Base-by-base conservation (phyloP, 2,329 filamentous ascomycete genomes). In the Colletotrichum gigasporum region DNA sequence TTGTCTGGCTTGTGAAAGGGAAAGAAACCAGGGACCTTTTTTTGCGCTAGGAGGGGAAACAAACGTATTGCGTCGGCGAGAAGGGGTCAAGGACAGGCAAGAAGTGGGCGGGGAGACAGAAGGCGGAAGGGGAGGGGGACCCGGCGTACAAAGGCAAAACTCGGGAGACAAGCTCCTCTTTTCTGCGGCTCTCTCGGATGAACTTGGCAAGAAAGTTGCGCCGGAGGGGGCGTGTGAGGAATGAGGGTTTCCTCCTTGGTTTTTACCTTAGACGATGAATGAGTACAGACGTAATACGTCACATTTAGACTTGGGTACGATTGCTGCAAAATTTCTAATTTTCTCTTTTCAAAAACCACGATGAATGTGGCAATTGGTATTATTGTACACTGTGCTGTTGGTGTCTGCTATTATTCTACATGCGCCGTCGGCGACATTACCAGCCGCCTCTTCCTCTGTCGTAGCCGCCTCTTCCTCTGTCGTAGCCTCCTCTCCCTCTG, bases 211-310 rank as follows among this genome's bases (percentile, higher is more conserved):
- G 34, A 41, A 53, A 54, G 35, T 34, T 44, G 51, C 18, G 51
- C 28, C 26, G 5, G 47, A 51, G 47, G 39, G 30, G 14, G 14
- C 35, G 41, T 12, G 48, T 12, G 48, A 55, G 52, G 35, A 47
- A 48, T 53, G 53, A 57, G 32, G 50, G 62, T 52, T 50, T 48
- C 30, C 52, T 39, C 54, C 42, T 56, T 54, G 37, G 37, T 53
- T 67, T 55, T 42, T 65, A 55, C 54, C 47, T 63, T 65, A 66
- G 66, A 68, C 51, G 45, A 58, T 67, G 66, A 59, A 68, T 64
- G 52, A 67, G 60, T 54, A 68, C 58, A 59, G 66, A 45, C 55
- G 56, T 47, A 32, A 54, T 11, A 41, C 52, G 52, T 47, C 47
- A 42, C 44, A 50, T 30, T 54, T 63, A 65, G 48, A 65, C 42